A percentile compares a stretch with the other conserved stretches of the same genome.
These are phyloP conservation scores for Auxenochlorella pyrenoidosa DNA, from an alignment of 139 green algal species.

Conservation along the genomic window DNA sequence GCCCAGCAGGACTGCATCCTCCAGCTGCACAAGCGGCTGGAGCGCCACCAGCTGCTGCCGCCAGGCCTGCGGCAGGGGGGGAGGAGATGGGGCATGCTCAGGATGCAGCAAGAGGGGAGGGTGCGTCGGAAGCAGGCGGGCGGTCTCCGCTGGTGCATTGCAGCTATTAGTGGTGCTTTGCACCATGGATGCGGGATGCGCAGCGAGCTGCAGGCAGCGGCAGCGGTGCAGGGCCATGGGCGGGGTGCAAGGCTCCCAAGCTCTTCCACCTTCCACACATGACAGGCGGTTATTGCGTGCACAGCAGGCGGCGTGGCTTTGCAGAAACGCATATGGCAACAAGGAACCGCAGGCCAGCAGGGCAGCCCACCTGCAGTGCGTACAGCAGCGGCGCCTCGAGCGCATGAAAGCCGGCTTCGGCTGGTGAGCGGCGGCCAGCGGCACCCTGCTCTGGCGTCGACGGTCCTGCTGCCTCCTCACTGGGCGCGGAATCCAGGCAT, in stretches of 20 bases:
- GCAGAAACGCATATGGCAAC: too few relatives aligned
- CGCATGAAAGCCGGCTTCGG: background rate
- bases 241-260: too few relatives aligned
- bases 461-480: background rate
- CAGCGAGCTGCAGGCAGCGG: too few relatives aligned
- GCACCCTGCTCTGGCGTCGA: conserved; percentile 3
- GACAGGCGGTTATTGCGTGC: too few relatives aligned
- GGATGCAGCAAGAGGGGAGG: background rate
- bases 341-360: too few relatives aligned
- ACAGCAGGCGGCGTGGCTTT: too few relatives aligned
- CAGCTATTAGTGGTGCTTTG: too few relatives aligned
- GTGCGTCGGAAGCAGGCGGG: background rate
- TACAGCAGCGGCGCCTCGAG: conserved; percentile 8
- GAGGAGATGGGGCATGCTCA: background rate
- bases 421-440: background rate
- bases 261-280: too few relatives aligned
- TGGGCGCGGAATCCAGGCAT: background rate
- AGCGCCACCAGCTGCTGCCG: conserved; percentile 13
- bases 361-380: conserved; percentile 12
- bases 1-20: conserved; percentile 16
- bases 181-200: too few relatives aligned
- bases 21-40: conserved; percentile 31
- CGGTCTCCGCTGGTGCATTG: background rate
- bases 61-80: conserved; percentile 11
- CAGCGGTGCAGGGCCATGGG: too few relatives aligned